A percentile compares a stretch with the other conserved stretches of the same genome.
These are phyloP conservation scores for Suillus weaverae DNA, from an alignment of 768 basidiomycete genomes.

Conservation along the genomic window DNA sequence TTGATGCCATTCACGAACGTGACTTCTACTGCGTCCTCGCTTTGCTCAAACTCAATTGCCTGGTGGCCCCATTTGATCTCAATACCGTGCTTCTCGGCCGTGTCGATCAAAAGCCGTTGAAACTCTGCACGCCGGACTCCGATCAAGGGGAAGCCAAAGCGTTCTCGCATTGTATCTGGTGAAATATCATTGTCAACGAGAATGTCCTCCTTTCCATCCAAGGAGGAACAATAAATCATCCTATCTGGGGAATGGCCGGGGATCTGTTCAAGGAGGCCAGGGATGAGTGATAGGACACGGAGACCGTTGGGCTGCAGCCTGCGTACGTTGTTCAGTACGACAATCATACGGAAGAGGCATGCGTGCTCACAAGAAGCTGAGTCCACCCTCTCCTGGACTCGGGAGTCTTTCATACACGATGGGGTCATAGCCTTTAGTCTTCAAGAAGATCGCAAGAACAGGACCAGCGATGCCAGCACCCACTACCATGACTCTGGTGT, in stretches of 20 bases:
- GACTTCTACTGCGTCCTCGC: conserved; percentile 28
- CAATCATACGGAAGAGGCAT: background rate
- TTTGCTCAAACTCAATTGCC: conserved; percentile 34
- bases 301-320: conserved; percentile 33
- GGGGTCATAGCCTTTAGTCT: conserved; percentile 37
- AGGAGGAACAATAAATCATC: conserved; percentile 16
- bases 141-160: conserved; percentile 27
- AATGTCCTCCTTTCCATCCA: conserved; percentile 26
- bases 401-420: conserved; percentile 36
- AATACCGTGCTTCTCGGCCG: conserved; percentile 33
- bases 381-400: conserved; percentile 23
- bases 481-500: conserved; percentile 37
- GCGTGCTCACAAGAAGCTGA: conserved; percentile 32
- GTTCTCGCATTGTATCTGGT: conserved; percentile 14
- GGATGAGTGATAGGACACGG: conserved; percentile 28
- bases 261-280: conserved; percentile 26
- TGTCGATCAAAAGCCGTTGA: conserved; percentile 31
- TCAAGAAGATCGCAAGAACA: conserved; percentile 39
- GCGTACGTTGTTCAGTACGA: background rate
- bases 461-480: conserved; percentile 43
- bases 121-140: conserved; percentile 35
- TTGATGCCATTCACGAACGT: conserved; percentile 35
- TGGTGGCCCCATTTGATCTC: conserved; percentile 35
- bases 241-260: conserved; percentile 20
- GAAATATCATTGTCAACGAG: conserved; percentile 29